A percentile compares a stretch with the other conserved stretches of the same genome.
phyloP scores from a whole-genome alignment of 179 eudicot genomes.

The Sideroxylon spinosum region DNA sequence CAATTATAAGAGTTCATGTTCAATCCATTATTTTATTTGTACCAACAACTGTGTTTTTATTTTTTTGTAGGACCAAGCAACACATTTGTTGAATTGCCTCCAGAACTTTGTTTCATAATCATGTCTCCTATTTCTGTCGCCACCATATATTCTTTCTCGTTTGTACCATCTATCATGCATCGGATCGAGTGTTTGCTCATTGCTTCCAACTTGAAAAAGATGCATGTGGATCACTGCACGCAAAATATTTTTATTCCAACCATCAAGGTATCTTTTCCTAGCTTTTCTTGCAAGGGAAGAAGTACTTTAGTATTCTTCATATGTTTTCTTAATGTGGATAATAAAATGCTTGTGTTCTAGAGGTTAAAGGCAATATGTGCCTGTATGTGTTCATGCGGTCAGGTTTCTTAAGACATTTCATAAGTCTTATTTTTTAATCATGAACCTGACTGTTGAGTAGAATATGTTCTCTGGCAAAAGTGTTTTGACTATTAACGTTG shows the following conservation, averaged over 20 bases:
- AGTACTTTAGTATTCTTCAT: background rate
- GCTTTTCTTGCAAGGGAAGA: background rate
- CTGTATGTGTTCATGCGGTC: too few relatives aligned
- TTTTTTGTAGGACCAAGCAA: constrained; percentile 44
- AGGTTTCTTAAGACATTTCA: too few relatives aligned
- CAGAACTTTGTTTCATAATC: constrained; percentile 66
- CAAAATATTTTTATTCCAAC: constrained; percentile 52
- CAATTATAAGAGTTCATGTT: background rate
- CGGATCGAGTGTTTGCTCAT: constrained; percentile 70
- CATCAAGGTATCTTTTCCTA: constrained; percentile 39
- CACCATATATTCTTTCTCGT: constrained; percentile 64
- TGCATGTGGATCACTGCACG: constrained; percentile 43
- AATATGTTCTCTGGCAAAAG: background rate
- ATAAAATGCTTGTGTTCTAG: too few relatives aligned
- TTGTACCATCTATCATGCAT: constrained; percentile 81
- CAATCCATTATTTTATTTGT: background rate
- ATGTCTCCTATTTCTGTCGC: constrained; percentile 72
- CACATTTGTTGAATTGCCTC: constrained; percentile 66
- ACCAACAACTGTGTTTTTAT: background rate
- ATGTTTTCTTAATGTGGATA: constrained; percentile 5
- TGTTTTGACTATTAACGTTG: background rate
- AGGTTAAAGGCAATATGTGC: too few relatives aligned
- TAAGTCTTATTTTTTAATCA: too few relatives aligned
- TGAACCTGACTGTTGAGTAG: too few relatives aligned
- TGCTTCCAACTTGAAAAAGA: constrained; percentile 55